A percentile compares a stretch with the other conserved stretches of the same genome.
Conservation (phyloP, 495 filamentous ascomycete genomes). For the Lichenothelia convexa region DNA sequence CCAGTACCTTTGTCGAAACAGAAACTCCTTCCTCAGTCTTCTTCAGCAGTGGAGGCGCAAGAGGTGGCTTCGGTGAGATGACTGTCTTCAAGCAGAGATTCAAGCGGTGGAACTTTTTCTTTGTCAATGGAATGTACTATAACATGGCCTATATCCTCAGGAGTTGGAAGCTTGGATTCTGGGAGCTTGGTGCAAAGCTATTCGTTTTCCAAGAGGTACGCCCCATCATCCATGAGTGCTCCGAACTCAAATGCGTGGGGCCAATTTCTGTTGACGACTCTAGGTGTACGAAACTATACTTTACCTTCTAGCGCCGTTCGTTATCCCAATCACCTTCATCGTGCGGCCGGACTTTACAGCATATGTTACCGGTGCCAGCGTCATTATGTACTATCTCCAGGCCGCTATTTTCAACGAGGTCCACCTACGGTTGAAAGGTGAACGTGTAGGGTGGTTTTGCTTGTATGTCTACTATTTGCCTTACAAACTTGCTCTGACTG, state of each 20-base stretch:
- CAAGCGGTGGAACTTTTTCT: slow-evolving; percentile 34
- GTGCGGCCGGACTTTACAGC: slow-evolving; percentile 21
- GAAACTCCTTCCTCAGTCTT: slow-evolving; percentile 27
- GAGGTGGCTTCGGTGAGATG: slow-evolving; percentile 34
- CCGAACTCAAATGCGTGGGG: not conserved
- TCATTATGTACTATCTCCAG: slow-evolving; percentile 24
- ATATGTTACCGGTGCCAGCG: slow-evolving; percentile 17
- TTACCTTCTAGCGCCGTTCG: slow-evolving; percentile 27
- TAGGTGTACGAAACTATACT: slow-evolving; percentile 29
- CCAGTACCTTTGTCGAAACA: slow-evolving; percentile 30
- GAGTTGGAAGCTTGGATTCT: slow-evolving; percentile 30
- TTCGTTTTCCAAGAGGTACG: slow-evolving; percentile 14
- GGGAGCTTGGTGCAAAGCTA: slow-evolving; percentile 30
- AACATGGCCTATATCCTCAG: slow-evolving; percentile 28
- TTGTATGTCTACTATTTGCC: slow-evolving; percentile 21
- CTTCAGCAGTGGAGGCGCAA: slow-evolving; percentile 18
- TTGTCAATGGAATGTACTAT: slow-evolving; percentile 29
- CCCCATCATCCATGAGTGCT: too few species aligned
- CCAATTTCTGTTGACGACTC: not conserved
- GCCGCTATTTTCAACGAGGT: slow-evolving; percentile 27
- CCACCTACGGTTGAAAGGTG: slow-evolving; percentile 24
- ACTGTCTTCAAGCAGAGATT: slow-evolving; percentile 32
- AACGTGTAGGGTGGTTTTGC: slow-evolving; percentile 14
- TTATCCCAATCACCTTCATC: slow-evolving; percentile 28
- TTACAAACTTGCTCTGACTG: slow-evolving; percentile 24